Base-by-base conservation (phyloP, 306 rosid genomes). In the Hippophae gyantsensis region DNA sequence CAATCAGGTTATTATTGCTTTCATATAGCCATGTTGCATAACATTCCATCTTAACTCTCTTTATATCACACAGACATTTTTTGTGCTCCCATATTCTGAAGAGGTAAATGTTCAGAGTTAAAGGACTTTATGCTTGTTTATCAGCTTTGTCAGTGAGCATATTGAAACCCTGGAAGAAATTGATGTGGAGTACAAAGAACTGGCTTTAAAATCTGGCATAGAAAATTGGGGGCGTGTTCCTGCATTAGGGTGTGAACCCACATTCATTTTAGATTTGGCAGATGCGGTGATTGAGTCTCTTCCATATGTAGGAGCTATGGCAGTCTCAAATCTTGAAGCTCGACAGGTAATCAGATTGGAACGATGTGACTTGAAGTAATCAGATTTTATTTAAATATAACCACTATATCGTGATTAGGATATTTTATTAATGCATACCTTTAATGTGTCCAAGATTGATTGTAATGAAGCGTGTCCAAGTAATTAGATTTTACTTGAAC, bases 91-190 rank as follows among this genome's bases (percentile, higher is more conserved):
- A 42, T 42, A 6, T 65, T 46, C 32, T 10, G 4, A 12, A 7
- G 45, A 48, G 53, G 47, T 45, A 44, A 63, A 14, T 12, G 56
- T 64, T 13, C 55, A 58, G 47, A 43, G 52, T 56, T 48, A 43
- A 64, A 64, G 26, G 10, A 58, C 43, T 54, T 52, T 25, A 54
- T 64, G 57, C 68, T 75, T 75, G 69, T 51, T 73, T 79, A 71
- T 59, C 96, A 92, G 98, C 83, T 92, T 92, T 83, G 98, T 92
- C 71, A 92, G 99, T 50, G 99, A 92, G 82, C 96, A 92, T 70
- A 92, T 92, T 64, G 99, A 92, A 82, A 92, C 99, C 47, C 78
- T 92, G 27, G 99, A 92, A 80, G 99, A 92, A 75, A 92, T 92
- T 52, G 99, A 92, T 56, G 99, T 92, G 7, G 99, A 92, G 64